Conservation (phyloP, 2,329 filamentous ascomycete species). For the Colletotrichum falcatum region DNA sequence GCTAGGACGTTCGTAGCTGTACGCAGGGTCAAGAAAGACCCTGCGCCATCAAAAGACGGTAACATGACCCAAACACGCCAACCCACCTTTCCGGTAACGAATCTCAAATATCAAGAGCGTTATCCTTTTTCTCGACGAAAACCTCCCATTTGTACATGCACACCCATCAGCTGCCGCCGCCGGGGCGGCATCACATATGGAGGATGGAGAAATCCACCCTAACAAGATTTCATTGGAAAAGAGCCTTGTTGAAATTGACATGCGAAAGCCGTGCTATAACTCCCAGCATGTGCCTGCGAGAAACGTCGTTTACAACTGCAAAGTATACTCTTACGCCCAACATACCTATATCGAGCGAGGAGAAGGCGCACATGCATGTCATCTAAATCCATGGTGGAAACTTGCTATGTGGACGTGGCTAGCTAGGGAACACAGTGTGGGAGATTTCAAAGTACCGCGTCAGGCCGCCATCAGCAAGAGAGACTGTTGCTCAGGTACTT, state of each 20-base stretch:
- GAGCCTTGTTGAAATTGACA: not conserved
- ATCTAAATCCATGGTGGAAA: not conserved
- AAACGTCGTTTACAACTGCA: not conserved
- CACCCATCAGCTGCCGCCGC: not conserved
- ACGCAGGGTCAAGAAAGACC: not conserved
- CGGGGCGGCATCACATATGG: not conserved
- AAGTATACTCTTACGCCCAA: too few relatives aligned
- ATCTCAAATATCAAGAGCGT: not conserved
- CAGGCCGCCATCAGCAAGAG: conserved; percentile 14
- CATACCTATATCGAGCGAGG: not conserved
- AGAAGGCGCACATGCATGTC: not conserved
- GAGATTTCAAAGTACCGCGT: conserved; percentile 8
- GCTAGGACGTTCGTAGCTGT: not conserved
- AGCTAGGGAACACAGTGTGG: conserved; percentile 32
- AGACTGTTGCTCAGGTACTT: conserved; percentile 34
- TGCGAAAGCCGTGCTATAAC: too few relatives aligned
- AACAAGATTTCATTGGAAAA: not conserved
- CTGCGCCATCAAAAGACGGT: not conserved
- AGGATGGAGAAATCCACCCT: not conserved
- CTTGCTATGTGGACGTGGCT: not conserved
- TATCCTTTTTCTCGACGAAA: not conserved
- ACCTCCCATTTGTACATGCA: not conserved
- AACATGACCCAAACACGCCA: not conserved
- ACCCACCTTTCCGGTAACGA: not conserved
- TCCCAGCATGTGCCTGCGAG: too few relatives aligned